These are phyloP conservation scores for Straminergon stramineum DNA, from an alignment of 225 moss, liverwort and hornwort species.

Conservation along the genomic window DNA sequence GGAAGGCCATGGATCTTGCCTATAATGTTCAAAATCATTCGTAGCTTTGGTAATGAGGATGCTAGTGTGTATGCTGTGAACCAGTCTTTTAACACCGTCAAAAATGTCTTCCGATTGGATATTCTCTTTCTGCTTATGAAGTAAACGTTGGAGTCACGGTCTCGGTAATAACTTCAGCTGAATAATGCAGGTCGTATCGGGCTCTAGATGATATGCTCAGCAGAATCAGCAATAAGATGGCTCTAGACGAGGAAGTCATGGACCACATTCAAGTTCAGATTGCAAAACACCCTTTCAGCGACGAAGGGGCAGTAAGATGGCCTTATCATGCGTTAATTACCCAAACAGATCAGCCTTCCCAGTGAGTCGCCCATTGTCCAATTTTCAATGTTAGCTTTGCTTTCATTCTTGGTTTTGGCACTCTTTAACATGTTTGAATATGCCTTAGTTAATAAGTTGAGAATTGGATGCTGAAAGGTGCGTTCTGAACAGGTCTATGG, in stretches of 20 bases:
- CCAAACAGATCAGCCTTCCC: constrained; percentile 10
- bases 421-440: not conserved
- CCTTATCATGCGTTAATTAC: constrained; percentile 65
- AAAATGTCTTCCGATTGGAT: not conserved
- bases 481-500: constrained; percentile 39
- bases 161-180: not conserved
- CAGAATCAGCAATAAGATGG: constrained; percentile 42
- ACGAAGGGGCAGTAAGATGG: constrained; percentile 86
- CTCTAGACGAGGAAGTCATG: constrained; percentile 75
- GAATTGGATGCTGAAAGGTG: not conserved
- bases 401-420: not conserved
- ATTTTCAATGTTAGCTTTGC: not conserved
- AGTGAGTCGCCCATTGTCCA: constrained; percentile 1
- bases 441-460: not conserved
- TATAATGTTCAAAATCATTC: not conserved
- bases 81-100: not conserved
- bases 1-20: not conserved
- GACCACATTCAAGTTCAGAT: constrained; percentile 62
- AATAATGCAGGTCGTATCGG: constrained; percentile 61
- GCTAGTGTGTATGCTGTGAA: not conserved
- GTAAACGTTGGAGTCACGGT: not conserved
- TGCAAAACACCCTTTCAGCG: constrained; percentile 68
- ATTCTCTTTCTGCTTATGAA: not conserved
- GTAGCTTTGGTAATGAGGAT: not conserved
- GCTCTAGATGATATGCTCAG: constrained; percentile 70